Conservation (phyloP, 306 rosid genomes). For the Vicia faba region DNA sequence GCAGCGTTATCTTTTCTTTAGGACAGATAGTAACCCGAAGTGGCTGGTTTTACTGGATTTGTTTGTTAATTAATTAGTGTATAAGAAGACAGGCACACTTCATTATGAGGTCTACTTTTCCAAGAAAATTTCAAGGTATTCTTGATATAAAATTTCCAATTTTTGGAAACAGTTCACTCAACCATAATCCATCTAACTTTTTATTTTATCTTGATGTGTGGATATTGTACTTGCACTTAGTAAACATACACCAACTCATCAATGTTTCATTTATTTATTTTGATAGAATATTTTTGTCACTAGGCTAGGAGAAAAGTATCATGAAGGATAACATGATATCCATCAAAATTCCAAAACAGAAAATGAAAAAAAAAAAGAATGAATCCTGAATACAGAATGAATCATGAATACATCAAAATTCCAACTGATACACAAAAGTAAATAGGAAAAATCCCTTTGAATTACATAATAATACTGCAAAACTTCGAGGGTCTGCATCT, state of each 20-base stretch:
- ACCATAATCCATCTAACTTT: too few relatives aligned
- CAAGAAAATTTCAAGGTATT: conserved; percentile 8
- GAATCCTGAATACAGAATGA: neutral
- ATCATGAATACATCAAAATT: neutral
- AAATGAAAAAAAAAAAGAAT: neutral
- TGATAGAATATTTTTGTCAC: neutral
- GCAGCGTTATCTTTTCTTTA: conserved; percentile 3
- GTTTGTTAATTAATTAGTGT: conserved; percentile 15
- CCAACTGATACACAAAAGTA: too few relatives aligned
- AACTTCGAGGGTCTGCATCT: too few relatives aligned
- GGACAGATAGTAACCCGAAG: conserved; percentile 22
- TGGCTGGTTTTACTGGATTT: conserved; percentile 31
- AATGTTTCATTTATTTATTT: conserved; percentile 25
- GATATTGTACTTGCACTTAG: neutral
- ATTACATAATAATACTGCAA: neutral
- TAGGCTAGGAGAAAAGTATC: neutral
- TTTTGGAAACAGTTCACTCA: too few relatives aligned
- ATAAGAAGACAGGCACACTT: conserved; percentile 1
- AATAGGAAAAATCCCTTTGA: too few relatives aligned
- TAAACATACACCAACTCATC: conserved; percentile 15
- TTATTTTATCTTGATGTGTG: too few relatives aligned
- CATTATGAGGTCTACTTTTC: neutral
- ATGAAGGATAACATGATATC: neutral
- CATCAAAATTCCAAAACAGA: neutral
- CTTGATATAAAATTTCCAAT: too few relatives aligned